phyloP scores from a whole-genome alignment of 2,329 filamentous ascomycete species.

The Nannizziopsis barbatae region DNA sequence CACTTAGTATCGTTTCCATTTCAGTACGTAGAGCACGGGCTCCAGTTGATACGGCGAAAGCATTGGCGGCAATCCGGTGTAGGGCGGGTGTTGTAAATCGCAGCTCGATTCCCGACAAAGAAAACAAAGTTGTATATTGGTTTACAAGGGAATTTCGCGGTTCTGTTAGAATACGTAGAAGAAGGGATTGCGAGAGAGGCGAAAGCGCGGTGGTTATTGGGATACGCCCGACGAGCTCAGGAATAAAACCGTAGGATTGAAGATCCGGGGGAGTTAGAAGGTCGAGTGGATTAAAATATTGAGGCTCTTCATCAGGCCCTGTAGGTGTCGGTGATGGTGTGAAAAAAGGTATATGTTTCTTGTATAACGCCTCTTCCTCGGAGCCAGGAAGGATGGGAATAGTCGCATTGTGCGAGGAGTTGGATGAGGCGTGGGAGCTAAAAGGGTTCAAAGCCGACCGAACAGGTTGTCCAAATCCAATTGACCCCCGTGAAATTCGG shows the following conservation, averaged over 20 bases:
- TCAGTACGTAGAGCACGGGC: slow-evolving; percentile 68
- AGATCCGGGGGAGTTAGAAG: slow-evolving; percentile 64
- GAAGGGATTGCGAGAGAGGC: slow-evolving; percentile 54
- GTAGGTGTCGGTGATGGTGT: slow-evolving; percentile 42
- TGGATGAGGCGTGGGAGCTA: slow-evolving; percentile 18
- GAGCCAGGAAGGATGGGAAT: slow-evolving; percentile 50
- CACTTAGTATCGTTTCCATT: slow-evolving; percentile 65
- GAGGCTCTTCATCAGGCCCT: slow-evolving; percentile 32
- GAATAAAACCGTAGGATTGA: slow-evolving; percentile 81
- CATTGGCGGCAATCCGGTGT: slow-evolving; percentile 66
- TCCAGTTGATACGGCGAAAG: slow-evolving; percentile 60
- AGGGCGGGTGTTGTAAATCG: slow-evolving; percentile 73
- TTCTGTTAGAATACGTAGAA: slow-evolving; percentile 83
- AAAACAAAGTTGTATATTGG: slow-evolving; percentile 82
- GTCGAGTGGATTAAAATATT: slow-evolving; percentile 52
- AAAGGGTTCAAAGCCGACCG: slow-evolving; percentile 39
- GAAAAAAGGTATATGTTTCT: slow-evolving; percentile 49
- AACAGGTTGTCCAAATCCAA: slow-evolving; percentile 83
- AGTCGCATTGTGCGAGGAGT: slow-evolving; percentile 26
- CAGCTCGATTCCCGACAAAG: slow-evolving; percentile 63
- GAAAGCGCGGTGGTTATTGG: slow-evolving; percentile 81
- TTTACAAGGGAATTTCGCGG: slow-evolving; percentile 77
- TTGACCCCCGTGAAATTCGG: slow-evolving; percentile 72
- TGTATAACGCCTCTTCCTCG: slow-evolving; percentile 51
- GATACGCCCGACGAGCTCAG: slow-evolving; percentile 88